These are phyloP conservation scores for Cladosporium phlei DNA, from an alignment of 2,329 filamentous ascomycete species.

Conservation along the genomic window DNA sequence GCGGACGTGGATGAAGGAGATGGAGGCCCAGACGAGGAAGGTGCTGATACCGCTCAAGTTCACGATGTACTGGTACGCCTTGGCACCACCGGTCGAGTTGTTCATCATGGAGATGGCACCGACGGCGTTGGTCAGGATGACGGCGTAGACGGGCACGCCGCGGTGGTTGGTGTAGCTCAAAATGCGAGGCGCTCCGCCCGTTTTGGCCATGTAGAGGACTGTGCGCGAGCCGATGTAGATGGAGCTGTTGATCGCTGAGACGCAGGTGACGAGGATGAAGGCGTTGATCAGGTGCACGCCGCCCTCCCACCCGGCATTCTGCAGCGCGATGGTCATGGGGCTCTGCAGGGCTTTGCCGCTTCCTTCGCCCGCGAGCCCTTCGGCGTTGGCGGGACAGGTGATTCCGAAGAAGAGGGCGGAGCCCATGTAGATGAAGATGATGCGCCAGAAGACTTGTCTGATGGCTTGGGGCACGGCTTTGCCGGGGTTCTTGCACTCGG, in stretches of 20 bases:
- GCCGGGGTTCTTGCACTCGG: conserved; percentile 48
- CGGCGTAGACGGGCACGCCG: conserved; percentile 56
- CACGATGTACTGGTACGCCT: conserved; percentile 65
- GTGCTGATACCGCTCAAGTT: conserved; percentile 66
- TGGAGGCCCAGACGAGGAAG: conserved; percentile 60
- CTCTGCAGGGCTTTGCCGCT: conserved; percentile 61
- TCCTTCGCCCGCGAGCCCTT: conserved; percentile 55
- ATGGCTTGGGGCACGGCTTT: conserved; percentile 37
- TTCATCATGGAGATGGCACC: conserved; percentile 74
- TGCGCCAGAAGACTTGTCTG: conserved; percentile 30
- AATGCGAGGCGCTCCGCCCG: conserved; percentile 64
- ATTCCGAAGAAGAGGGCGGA: conserved; percentile 71
- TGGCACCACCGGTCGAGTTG: conserved; percentile 59
- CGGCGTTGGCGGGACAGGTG: conserved; percentile 65
- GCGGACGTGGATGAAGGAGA: conserved; percentile 66
- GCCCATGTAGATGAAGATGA: conserved; percentile 60
- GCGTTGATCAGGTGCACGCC: conserved; percentile 59
- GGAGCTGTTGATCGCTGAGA: conserved; percentile 67
- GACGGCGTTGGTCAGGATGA: conserved; percentile 66
- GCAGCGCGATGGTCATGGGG: conserved; percentile 69
- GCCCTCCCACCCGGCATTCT: conserved; percentile 67
- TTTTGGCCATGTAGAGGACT: conserved; percentile 69
- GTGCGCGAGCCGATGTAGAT: conserved; percentile 75
- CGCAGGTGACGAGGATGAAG: conserved; percentile 15
- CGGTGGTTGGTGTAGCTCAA: conserved; percentile 63